These are phyloP conservation scores for Colletotrichum sp. DNA, from an alignment of 2,329 filamentous ascomycete species.

Conservation along the genomic window DNA sequence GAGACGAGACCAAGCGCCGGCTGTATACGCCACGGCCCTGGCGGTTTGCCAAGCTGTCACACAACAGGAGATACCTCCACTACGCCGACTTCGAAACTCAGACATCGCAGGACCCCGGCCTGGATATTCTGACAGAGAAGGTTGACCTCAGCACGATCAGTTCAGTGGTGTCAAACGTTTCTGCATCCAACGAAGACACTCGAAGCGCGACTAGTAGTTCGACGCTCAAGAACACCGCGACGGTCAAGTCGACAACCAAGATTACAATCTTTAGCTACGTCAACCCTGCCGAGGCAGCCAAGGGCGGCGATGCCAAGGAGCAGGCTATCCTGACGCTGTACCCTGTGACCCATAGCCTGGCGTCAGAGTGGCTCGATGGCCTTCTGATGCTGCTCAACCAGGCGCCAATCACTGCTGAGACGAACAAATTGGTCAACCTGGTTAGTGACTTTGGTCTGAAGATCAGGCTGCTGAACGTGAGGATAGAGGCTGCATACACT, in stretches of 20 bases:
- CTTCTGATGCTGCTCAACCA: constrained; percentile 94
- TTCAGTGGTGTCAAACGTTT: constrained; percentile 93
- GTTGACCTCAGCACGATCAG: constrained; percentile 88
- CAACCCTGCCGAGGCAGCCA: constrained; percentile 42
- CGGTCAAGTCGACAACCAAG: constrained; percentile 69
- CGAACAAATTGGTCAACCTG: constrained; percentile 84
- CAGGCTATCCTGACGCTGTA: constrained; percentile 81
- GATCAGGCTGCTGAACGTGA: constrained; percentile 88
- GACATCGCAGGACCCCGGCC: constrained; percentile 66
- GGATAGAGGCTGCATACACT: constrained; percentile 78
- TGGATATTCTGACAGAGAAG: constrained; percentile 79
- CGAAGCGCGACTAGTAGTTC: constrained; percentile 48
- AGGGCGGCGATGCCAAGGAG: constrained; percentile 58
- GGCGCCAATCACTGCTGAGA: constrained; percentile 95
- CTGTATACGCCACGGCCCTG: constrained; percentile 63
- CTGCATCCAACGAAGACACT: constrained; percentile 62
- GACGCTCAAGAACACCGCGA: constrained; percentile 41
- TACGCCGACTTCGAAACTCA: constrained; percentile 82
- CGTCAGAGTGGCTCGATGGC: constrained; percentile 96
- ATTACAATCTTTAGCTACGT: constrained; percentile 87
- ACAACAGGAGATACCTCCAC: constrained; percentile 89
- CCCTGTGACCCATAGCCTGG: constrained; percentile 79
- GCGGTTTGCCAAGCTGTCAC: constrained; percentile 87
- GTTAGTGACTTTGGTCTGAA: constrained; percentile 92
- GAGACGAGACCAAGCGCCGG: constrained; percentile 37